Evolutionary conservation across 768 basidiomycete species (phyloP), one percentile per base, ranked within the genome.

Genomic region (Amanita phalloides): DNA sequence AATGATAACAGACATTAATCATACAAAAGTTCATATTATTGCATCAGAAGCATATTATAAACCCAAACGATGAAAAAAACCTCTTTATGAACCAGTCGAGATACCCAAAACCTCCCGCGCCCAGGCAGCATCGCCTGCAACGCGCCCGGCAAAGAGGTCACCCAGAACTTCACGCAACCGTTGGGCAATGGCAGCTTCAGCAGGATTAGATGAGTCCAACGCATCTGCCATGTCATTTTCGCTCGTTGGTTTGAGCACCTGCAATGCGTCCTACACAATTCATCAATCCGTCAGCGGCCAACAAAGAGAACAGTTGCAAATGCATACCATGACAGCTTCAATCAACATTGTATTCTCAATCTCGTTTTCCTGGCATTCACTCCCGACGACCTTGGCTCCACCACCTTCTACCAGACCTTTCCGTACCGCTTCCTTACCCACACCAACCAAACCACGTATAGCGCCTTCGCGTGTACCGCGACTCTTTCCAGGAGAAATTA

Each of bases 401-500:
- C 86, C 84, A 17, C 86, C 84, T 55, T 88, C 86, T 2, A 92
- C 75, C 9, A 92, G 68, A 0, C 90, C 90, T 63, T 90, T 87
- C 36, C 86, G 69, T 6, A 91, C 79, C 8, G 90, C 90, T 55
- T 90, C 88, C 58, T 88, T 84, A 0, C 90, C 90, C 2, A 94
- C 82, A 13, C 85, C 86, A 21, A 88, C 75, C 28, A 96, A 73
- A 14, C 91, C 91, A 1, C 92, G 81, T 33, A 97, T 81, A 0
- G 94, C 90, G 39, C 95, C 92, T 66, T 94, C 89, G 50, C 92
- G 76, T 6, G 90, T 88, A 5, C 90, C 91, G 17, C 79, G 74
- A 54, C 80, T 81, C 64, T 87, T 87, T 9, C 76, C 82, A 6
- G 79, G 69, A 3, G 76, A 79, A 38, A 91, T 76, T 2, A 98